Evolutionary conservation across 192 early-diverging fungal genomes (phyloP).

Genomic region (Irineochytrium annulatum): DNA sequence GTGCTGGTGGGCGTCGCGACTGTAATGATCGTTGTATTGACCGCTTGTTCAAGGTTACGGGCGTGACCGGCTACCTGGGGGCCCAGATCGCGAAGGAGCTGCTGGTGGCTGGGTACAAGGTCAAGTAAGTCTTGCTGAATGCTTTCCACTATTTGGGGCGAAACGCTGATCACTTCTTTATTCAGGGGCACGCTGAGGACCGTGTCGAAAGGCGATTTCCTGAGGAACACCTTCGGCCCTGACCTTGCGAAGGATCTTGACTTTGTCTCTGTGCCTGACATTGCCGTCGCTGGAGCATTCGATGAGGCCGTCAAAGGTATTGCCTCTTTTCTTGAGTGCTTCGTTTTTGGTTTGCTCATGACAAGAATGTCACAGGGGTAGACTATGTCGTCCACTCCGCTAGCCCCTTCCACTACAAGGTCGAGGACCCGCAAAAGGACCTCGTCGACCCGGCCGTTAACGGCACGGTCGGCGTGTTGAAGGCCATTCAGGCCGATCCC

Average conservation of each 20-base stretch:
- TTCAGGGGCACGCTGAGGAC: conserved; percentile 34
- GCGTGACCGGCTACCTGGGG: conserved; percentile 39
- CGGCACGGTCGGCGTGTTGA: conserved; percentile 40
- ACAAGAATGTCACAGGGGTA: conserved; percentile 19
- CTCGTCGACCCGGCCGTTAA: conserved; percentile 41
- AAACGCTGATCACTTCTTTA: no score
- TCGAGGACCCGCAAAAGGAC: conserved; percentile 25
- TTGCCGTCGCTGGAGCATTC: conserved; percentile 27
- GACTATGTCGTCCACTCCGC: conserved; percentile 41
- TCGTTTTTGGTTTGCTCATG: conserved; percentile 5
- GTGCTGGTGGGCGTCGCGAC: no score
- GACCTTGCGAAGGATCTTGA: conserved; percentile 5
- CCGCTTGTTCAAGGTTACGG: no score
- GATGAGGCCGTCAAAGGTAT: conserved; percentile 42
- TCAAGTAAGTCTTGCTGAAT: conserved; percentile 12
- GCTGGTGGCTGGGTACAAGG: conserved; percentile 33
- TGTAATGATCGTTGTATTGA: no score
- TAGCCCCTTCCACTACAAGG: conserved; percentile 28
- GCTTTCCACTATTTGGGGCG: no score
- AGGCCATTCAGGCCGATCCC: conserved; percentile 20
- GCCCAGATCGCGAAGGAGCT: conserved; percentile 40
- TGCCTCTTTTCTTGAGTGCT: background rate
- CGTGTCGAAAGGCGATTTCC: conserved; percentile 23
- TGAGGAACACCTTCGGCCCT: conserved; percentile 5
- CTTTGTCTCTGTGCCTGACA: conserved; percentile 32